phyloP scores from a whole-genome alignment of 2,329 filamentous ascomycete genomes.

The Fusarium chaquense region DNA sequence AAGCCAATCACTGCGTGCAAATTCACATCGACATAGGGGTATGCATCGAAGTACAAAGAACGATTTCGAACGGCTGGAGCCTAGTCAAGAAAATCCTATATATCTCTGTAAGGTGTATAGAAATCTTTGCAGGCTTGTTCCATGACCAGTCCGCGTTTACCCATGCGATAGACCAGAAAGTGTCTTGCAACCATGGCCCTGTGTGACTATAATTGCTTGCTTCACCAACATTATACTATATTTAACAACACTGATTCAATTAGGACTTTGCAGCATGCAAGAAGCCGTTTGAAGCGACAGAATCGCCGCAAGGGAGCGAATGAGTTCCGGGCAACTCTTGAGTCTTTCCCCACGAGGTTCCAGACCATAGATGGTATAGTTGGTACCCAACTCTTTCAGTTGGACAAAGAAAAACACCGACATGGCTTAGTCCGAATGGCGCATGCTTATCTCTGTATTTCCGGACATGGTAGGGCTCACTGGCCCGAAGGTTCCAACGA shows the following conservation, averaged over 20 bases:
- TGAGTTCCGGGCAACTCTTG: neutral
- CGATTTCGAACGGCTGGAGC: rapidly evolving
- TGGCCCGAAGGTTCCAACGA: neutral
- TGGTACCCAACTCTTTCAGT: neutral
- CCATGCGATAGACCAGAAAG: neutral
- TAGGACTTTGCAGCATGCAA: neutral
- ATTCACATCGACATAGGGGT: neutral
- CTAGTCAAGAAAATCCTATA: neutral
- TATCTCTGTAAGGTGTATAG: neutral
- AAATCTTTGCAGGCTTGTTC: rapidly evolving
- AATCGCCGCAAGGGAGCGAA: neutral
- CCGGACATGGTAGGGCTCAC: neutral
- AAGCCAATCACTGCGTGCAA: neutral
- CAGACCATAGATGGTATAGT: neutral
- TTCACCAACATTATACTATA: neutral
- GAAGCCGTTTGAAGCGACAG: neutral
- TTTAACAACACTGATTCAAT: neutral
- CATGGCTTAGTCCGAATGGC: constrained; percentile 13
- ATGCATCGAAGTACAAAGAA: neutral
- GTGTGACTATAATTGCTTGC: neutral
- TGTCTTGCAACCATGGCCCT: neutral
- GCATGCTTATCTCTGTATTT: constrained; percentile 13
- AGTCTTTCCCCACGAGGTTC: neutral
- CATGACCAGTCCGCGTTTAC: neutral
- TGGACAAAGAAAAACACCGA: neutral